These are phyloP conservation scores for Xylaria curta DNA, from an alignment of 495 filamentous ascomycete species.

Conservation along the genomic window DNA sequence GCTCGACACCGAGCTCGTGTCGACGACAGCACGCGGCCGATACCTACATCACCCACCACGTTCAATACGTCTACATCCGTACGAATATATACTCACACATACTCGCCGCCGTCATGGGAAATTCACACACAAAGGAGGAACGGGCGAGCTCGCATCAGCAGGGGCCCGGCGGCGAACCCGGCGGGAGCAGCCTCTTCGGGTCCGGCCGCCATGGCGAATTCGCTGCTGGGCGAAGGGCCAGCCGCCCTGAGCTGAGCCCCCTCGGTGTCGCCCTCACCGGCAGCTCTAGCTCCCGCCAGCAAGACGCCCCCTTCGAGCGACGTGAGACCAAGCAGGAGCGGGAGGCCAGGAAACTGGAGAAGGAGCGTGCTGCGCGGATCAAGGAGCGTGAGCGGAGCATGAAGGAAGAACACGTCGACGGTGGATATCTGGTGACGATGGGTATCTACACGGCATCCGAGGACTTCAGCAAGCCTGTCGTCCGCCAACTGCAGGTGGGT, in stretches of 20 bases:
- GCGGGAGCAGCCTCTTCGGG: conserved; percentile 33
- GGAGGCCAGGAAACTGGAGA: conserved; percentile 83
- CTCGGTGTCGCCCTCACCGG: conserved; percentile 34
- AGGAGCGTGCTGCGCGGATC: conserved; percentile 71
- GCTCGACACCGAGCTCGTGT: background rate
- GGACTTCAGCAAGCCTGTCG: conserved; percentile 89
- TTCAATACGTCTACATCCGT: background rate
- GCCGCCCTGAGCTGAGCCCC: conserved; percentile 37
- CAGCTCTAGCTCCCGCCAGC: conserved; percentile 33
- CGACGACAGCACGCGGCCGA: background rate
- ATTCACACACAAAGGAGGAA: conserved; percentile 66
- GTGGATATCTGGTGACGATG: conserved; percentile 92
- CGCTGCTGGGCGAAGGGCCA: conserved; percentile 37
- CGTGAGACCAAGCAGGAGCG: conserved; percentile 91
- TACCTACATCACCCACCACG: background rate
- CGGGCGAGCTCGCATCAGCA: conserved; percentile 53
- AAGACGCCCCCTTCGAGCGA: conserved; percentile 55
- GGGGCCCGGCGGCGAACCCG: conserved; percentile 40
- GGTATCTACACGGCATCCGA: conserved; percentile 91
- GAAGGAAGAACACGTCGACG: conserved; percentile 91
- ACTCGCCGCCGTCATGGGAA: conserved; percentile 55
- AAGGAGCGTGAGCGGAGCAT: conserved; percentile 93
- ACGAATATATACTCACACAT: background rate
- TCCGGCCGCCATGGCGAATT: conserved; percentile 47
- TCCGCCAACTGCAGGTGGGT: conserved; percentile 89